Evolutionary conservation across 2,329 filamentous ascomycete species (phyloP).

Genomic region (Talaromyces funiculosus): DNA sequence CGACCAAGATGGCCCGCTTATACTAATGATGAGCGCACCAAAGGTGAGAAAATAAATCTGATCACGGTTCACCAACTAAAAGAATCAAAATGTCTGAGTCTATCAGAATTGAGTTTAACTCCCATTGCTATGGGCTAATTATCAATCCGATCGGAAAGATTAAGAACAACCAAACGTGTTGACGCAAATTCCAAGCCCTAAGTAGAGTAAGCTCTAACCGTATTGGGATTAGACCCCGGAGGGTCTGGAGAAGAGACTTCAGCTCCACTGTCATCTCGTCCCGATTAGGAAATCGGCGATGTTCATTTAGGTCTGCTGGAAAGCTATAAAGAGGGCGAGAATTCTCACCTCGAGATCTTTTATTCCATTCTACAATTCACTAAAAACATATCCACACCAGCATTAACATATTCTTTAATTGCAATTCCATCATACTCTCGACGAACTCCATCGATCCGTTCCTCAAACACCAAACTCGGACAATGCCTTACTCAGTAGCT

Average conservation of each 20-base stretch:
- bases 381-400: background rate
- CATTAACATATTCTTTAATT: background rate
- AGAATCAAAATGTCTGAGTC: background rate
- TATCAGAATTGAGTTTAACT: background rate
- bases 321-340: background rate
- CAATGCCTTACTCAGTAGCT: constrained; percentile 34
- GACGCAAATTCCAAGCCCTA: background rate
- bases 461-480: background rate
- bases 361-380: background rate
- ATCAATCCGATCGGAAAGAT: background rate
- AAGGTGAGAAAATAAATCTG: too few species aligned
- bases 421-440: background rate
- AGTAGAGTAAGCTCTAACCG: background rate
- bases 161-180: background rate
- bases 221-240: constrained; percentile 2
- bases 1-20: background rate
- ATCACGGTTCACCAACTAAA: background rate
- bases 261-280: background rate
- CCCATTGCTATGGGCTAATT: background rate
- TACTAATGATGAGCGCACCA: background rate
- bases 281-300: background rate
- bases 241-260: background rate
- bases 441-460: background rate
- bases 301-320: background rate
- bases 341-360: background rate